Evolutionary conservation across 1,284 basidiomycete genomes (phyloP).

Genomic region (Heterobasidion irregulare): DNA sequence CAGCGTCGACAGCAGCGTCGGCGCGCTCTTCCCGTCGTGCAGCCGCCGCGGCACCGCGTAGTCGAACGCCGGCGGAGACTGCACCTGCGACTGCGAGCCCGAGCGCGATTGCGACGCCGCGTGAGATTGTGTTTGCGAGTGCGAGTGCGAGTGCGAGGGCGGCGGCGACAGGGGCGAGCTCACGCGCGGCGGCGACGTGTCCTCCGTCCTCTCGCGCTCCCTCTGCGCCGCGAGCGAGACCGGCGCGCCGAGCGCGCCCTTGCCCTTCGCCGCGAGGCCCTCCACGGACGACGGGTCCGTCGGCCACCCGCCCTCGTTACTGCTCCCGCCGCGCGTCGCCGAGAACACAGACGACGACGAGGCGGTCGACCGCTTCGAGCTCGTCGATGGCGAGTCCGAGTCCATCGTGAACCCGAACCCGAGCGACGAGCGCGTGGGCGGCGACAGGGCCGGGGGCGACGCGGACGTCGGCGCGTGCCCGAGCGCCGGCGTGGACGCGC

Average conservation of each 20-base stretch:
- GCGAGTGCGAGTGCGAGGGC: slow-evolving; percentile 2
- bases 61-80: slow-evolving; percentile 23
- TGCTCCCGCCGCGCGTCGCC: slow-evolving; percentile 5
- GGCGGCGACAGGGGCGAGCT: neutral
- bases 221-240: neutral
- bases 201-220: slow-evolving; percentile 4
- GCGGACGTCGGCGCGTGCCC: too few species aligned
- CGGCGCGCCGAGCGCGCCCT: neutral
- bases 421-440: slow-evolving; percentile 2
- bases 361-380: neutral
- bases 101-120: slow-evolving; percentile 6
- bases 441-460: neutral
- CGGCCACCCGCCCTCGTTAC: slow-evolving; percentile 3
- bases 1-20: slow-evolving; percentile 51
- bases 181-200: slow-evolving; percentile 6
- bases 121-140: neutral
- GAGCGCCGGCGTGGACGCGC: too few species aligned
- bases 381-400: slow-evolving; percentile 20
- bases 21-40: slow-evolving; percentile 39
- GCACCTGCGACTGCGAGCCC: slow-evolving; percentile 6
- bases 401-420: slow-evolving; percentile 18
- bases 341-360: neutral
- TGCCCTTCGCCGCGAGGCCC: neutral
- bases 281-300: slow-evolving; percentile 12
- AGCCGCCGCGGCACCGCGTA: slow-evolving; percentile 53